These are phyloP conservation scores for Helotiales sp. DNA, from an alignment of 2,329 filamentous ascomycete genomes.

Conservation along the genomic window DNA sequence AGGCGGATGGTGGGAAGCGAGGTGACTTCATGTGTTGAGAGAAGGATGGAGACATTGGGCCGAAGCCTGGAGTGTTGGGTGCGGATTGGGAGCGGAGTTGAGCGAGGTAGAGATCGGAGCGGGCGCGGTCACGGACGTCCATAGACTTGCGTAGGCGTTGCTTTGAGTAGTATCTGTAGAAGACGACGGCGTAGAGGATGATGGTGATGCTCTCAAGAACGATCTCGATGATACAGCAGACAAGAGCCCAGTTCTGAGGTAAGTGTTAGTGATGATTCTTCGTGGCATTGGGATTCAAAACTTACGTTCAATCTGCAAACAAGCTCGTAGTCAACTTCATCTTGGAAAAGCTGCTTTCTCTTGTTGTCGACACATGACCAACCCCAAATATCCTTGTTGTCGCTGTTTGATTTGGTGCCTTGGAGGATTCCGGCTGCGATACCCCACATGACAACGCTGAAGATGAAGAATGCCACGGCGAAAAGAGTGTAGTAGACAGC, in stretches of 20 bases:
- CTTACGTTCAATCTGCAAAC: constrained; percentile 85
- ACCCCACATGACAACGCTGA: constrained; percentile 92
- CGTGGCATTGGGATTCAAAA: constrained; percentile 5
- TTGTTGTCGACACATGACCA: constrained; percentile 96
- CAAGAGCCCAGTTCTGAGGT: constrained; percentile 83
- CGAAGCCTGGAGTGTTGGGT: constrained; percentile 91
- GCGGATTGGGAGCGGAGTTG: constrained; percentile 84
- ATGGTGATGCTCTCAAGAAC: constrained; percentile 92
- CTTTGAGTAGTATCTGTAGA: constrained; percentile 98
- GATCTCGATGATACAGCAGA: constrained; percentile 97
- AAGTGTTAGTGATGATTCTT: constrained; percentile 19
- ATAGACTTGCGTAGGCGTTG: constrained; percentile 94
- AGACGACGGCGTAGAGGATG: constrained; percentile 88
- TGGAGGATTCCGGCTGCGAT: constrained; percentile 85
- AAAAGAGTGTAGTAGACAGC: constrained; percentile 96
- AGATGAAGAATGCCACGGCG: constrained; percentile 89
- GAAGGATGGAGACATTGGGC: constrained; percentile 67
- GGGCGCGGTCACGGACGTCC: constrained; percentile 91
- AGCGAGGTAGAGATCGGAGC: constrained; percentile 92
- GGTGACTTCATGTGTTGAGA: constrained; percentile 50
- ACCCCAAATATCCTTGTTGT: constrained; percentile 92
- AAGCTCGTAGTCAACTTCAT: constrained; percentile 86
- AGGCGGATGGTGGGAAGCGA: constrained; percentile 63
- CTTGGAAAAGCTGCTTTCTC: constrained; percentile 74
- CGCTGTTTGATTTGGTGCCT: constrained; percentile 71